These are phyloP conservation scores for Cercospora sesami DNA, from an alignment of 2,329 filamentous ascomycete species.

Conservation along the genomic window DNA sequence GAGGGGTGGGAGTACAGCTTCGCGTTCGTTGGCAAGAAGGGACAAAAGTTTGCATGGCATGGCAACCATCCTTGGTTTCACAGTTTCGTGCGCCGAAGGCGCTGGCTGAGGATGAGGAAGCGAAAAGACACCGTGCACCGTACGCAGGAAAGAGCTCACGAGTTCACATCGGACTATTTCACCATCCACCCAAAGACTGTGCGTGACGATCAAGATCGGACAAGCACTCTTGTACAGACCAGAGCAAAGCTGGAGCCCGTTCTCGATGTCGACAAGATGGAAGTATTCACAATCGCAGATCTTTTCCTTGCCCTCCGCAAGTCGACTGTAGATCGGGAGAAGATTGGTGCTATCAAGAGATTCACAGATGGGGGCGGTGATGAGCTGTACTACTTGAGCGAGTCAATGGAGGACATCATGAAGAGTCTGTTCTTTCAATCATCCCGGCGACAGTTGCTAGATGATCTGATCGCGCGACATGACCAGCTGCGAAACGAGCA, in stretches of 20 bases:
- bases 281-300: slow-evolving; percentile 64
- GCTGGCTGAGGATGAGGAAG: slow-evolving; percentile 81
- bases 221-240: slow-evolving; percentile 21
- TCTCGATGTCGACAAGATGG: slow-evolving; percentile 51
- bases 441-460: slow-evolving; percentile 74
- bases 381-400: slow-evolving; percentile 72
- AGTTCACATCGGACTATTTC: slow-evolving; percentile 77
- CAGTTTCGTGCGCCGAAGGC: slow-evolving; percentile 85
- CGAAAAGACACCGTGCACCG: slow-evolving; percentile 55
- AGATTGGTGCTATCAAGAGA: slow-evolving; percentile 76
- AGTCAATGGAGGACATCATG: slow-evolving; percentile 83
- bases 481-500: slow-evolving; percentile 56
- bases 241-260: slow-evolving; percentile 44
- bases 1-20: slow-evolving; percentile 97
- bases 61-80: slow-evolving; percentile 86
- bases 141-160: slow-evolving; percentile 58
- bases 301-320: slow-evolving; percentile 68
- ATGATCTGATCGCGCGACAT: slow-evolving; percentile 63
- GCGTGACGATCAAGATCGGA: slow-evolving; percentile 28
- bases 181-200: slow-evolving; percentile 57
- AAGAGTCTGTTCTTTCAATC: slow-evolving; percentile 83
- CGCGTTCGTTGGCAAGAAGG: slow-evolving; percentile 61
- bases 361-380: slow-evolving; percentile 77
- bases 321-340: slow-evolving; percentile 84
- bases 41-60: slow-evolving; percentile 65